phyloP scores from a whole-genome alignment of 257 asterid genomes.

The Jaltomata sinuosa region DNA sequence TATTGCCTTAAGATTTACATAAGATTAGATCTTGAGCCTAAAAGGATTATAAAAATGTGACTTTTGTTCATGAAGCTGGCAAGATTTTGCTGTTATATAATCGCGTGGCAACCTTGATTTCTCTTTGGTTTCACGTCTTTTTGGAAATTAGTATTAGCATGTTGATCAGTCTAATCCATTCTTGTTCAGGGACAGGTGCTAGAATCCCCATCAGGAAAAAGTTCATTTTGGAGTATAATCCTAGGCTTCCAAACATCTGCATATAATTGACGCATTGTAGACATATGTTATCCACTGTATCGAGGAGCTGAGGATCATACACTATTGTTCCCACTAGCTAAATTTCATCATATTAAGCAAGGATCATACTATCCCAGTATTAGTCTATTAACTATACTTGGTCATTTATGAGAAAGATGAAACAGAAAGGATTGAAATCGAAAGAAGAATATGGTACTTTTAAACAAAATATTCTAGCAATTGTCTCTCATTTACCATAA shows the following conservation, averaged over 20 bases:
- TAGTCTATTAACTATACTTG: not conserved
- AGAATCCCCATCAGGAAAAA: too few species aligned
- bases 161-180: not conserved
- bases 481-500: not conserved
- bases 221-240: not conserved
- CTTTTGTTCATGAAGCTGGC: not conserved
- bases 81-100: not conserved
- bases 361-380: not conserved
- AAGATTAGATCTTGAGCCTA: not conserved
- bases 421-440: not conserved
- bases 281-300: not conserved
- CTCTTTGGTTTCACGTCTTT: not conserved
- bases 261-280: not conserved
- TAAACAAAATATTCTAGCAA: not conserved
- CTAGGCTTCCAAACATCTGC: not conserved
- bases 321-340: not conserved
- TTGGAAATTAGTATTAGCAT: not conserved
- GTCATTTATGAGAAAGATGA: not conserved
- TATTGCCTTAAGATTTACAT: not conserved
- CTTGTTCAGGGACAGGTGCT: not conserved
- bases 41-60: not conserved
- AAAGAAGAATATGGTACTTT: not conserved
- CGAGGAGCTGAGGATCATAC: not conserved
- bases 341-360: not conserved
- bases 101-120: not conserved